Evolutionary conservation across 176 grass and related monocot genomes (phyloP).

Genomic region (Zizania latifolia): DNA sequence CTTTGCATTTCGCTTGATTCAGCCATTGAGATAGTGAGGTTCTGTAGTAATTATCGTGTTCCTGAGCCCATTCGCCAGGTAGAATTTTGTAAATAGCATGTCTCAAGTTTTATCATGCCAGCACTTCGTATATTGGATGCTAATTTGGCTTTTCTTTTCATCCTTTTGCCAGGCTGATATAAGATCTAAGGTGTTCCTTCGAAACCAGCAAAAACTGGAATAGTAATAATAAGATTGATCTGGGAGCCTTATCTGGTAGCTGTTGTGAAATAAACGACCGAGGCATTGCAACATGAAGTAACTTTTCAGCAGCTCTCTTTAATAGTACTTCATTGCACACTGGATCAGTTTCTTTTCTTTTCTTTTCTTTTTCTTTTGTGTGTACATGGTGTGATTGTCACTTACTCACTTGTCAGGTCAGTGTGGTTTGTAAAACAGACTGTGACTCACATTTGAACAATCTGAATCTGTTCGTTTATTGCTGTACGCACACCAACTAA

Average conservation of each 20-base stretch:
- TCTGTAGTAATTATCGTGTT: slow-evolving; percentile 70
- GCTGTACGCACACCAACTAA: neutral
- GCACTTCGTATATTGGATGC: neutral
- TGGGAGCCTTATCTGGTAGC: neutral
- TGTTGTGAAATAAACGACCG: neutral
- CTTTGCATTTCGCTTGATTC: slow-evolving; percentile 79
- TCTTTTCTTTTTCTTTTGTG: neutral
- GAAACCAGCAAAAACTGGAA: slow-evolving; percentile 35
- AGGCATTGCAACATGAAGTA: neutral
- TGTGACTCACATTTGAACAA: neutral
- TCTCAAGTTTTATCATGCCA: neutral
- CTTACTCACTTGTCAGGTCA: neutral
- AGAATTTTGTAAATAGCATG: slow-evolving; percentile 13
- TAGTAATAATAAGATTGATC: neutral
- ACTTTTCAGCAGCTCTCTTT: neutral
- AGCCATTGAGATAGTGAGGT: slow-evolving; percentile 46
- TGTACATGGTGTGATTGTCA: neutral
- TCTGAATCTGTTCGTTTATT: neutral
- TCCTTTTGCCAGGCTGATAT: slow-evolving; percentile 62
- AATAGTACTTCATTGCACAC: neutral
- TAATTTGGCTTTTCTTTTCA: neutral
- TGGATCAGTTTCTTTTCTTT: neutral
- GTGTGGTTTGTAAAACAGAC: neutral
- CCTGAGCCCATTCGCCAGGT: slow-evolving; percentile 85
- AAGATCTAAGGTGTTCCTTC: slow-evolving; percentile 83